Evolutionary conservation across 345 rosid genomes (phyloP), one percentile per base, ranked within the genome.

Genomic region (Camelina hispida): DNA sequence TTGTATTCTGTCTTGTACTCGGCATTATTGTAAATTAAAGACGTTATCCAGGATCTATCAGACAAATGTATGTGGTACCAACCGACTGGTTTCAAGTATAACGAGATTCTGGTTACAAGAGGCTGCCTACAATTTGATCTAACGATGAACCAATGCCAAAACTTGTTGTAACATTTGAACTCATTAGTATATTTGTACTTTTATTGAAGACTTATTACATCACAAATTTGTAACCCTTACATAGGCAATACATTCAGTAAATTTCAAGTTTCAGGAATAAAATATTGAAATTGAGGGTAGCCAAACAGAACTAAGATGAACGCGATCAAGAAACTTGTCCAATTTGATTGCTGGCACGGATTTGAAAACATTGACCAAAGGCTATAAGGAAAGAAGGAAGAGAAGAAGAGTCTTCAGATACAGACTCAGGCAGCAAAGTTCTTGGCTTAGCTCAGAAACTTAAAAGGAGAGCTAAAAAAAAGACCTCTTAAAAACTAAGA

Each of bases 361-460:
- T 62, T 54, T 30, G 43, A 69, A 76, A 69, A 62, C 70, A 69
- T 34, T 55, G 61, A 56, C 46, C 71, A 77, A 70, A 30, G 71
- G 75, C 71, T 20, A 25, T 25, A 64, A 47, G 61, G 38, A 69
- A 38, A 48, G 46, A 68, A 68, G 7, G 18, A 69, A 69, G 13
- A 61, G 50, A 61, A 38, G 64, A 59, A 40, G 80, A 77, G 61
- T 70, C 75, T 70, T 28, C 71, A 56, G 80, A 64, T 77, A 77
- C 75, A 77, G 76, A 71, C 72, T 71, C 80, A 57, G 22, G 67
- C 48, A 66, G 73, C 73, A 78, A 72, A 58, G 77, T 78, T 72
- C 20, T 78, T 60, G 73, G 69, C 72, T 60, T 71, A 42, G 72
- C 56, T 66, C 58, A 78, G 35, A 71, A 62, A 70, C 71, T 76